Conservation (phyloP, 352 stramenopile genomes). For the Phytophthora sojae region DNA sequence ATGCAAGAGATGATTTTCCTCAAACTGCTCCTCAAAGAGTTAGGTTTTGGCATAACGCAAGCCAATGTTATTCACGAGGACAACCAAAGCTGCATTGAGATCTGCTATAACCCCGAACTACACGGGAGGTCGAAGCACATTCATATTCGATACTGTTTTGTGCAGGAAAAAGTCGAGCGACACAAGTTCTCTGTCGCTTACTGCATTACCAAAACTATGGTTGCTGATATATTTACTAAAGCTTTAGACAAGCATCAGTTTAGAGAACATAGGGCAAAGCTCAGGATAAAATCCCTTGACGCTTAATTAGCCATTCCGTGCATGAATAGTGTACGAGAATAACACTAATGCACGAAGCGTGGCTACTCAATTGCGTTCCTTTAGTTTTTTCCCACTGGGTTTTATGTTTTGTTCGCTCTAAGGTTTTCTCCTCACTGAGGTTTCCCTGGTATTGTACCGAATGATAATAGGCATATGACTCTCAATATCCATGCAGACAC, state of each 20-base stretch:
- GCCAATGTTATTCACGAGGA: constrained; percentile 35
- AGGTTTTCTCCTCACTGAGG: constrained; percentile 9
- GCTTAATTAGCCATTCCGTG: background rate
- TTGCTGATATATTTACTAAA: background rate
- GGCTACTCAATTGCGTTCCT: constrained; percentile 6
- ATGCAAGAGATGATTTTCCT: constrained; percentile 15
- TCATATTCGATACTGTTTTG: constrained; percentile 43
- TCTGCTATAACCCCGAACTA: constrained; percentile 36
- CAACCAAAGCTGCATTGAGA: constrained; percentile 49
- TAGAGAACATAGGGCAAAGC: constrained; percentile 6
- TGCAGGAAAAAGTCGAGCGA: constrained; percentile 41
- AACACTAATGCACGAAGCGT: constrained; percentile 10
- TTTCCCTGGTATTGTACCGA: constrained; percentile 11
- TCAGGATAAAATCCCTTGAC: constrained; percentile 3
- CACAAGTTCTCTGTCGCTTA: constrained; percentile 31
- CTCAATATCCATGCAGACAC: background rate
- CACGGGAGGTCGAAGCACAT: constrained; percentile 44
- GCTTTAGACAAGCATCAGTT: constrained; percentile 23
- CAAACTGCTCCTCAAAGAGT: constrained; percentile 5
- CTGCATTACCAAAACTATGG: constrained; percentile 37
- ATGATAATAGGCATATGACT: background rate
- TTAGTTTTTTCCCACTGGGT: constrained; percentile 4
- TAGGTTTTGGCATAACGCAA: constrained; percentile 5
- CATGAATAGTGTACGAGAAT: background rate
- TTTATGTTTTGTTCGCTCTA: constrained; percentile 13